These are phyloP conservation scores for Solidago caesia DNA, from an alignment of 129 eudicot species.

Conservation along the genomic window DNA sequence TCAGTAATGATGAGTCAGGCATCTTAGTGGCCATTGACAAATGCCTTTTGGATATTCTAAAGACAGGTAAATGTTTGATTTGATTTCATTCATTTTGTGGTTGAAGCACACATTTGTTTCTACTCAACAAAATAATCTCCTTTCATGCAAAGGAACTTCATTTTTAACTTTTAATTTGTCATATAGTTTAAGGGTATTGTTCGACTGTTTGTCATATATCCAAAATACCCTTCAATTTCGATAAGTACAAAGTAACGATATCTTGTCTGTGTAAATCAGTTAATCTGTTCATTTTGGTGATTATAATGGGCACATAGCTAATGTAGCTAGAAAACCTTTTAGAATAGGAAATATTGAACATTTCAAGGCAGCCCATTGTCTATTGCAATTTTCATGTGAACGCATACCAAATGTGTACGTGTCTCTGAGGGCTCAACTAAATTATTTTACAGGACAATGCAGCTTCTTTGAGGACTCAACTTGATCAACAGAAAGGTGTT, in stretches of 20 bases:
- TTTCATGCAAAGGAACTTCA: background rate
- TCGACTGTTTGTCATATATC: too few relatives aligned
- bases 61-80: background rate
- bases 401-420: background rate
- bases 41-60: background rate
- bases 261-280: too few relatives aligned
- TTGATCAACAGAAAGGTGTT: slow-evolving; percentile 89
- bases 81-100: background rate
- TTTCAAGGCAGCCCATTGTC: too few relatives aligned
- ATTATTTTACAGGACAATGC: slow-evolving; percentile 72
- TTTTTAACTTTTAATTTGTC: background rate
- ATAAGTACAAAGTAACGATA: too few relatives aligned
- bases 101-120: background rate
- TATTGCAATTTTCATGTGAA: too few relatives aligned
- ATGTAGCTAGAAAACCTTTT: too few relatives aligned
- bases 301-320: too few relatives aligned
- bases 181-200: background rate
- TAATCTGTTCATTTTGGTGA: too few relatives aligned
- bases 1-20: too few relatives aligned
- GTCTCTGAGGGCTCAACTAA: background rate
- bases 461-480: slow-evolving; percentile 75
- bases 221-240: too few relatives aligned
- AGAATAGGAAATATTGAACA: too few relatives aligned
- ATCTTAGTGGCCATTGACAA: too few relatives aligned
- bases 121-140: background rate